Base-by-base conservation (phyloP, 192 early-diverging fungal genomes). In the Oehlia diaphana region DNA sequence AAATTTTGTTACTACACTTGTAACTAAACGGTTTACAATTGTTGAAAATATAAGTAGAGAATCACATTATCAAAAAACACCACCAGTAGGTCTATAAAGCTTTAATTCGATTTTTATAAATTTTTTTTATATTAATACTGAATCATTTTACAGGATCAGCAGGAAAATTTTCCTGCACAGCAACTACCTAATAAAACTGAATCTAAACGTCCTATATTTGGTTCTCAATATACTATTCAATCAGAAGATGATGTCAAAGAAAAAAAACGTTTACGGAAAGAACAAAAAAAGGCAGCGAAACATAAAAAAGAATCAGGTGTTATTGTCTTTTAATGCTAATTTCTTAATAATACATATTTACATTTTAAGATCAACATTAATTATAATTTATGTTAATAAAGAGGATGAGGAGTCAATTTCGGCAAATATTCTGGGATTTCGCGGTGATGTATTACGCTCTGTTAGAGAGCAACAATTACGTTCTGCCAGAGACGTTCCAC, bases 361-460 rank as follows among this genome's bases (percentile, higher is more conserved):
- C 1, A 28, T 62, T 19, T 53, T 16, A 9, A 33, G 23, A 44
- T 5, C 64, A 42, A 28, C n/a, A 74, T 73, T 44, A 0, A 61
- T 72, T 47, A 53, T 76, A 35, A 62, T 58, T 50, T 13, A 47
- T 9, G 77, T 42, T 37, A 14, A 26, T 53, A 78, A 63, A 82
- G 91, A 92, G 64, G 86, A 86, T 35, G 84, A 88, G 65, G 84
- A 85, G 53, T 83, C 84, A 13, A 76, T 88, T 26, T 89, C 89
- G 1, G 89, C 92, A 12, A 84, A 78, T 33, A 86, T 94, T 44
- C 83, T 94, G 3, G 94, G 93, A 9, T 92, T 94, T 72, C 90
- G 92, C 79, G 86, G 86, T 28, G 86, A 91, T 10, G 80, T 89
- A 61, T 77, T 93, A 64, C 87, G 88, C 66, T 75, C 83, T 61